Evolutionary conservation across 306 rosid genomes (phyloP).

Genomic region (Herpetospermum pedunculosum): DNA sequence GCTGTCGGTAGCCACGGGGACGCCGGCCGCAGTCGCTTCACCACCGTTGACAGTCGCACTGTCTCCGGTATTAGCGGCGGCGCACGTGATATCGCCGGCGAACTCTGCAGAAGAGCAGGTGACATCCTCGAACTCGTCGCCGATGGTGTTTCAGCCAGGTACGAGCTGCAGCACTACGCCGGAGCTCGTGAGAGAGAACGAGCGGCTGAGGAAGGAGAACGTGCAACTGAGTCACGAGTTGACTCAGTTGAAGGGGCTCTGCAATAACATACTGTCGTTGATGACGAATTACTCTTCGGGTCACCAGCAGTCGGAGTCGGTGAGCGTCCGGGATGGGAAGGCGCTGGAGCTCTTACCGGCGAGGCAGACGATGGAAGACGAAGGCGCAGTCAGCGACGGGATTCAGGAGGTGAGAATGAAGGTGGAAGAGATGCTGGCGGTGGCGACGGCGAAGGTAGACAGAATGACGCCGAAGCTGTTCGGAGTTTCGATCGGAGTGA

Average conservation of each 20-base stretch:
- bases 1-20: neutral
- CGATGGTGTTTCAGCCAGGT: slow-evolving; percentile 28
- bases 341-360: slow-evolving; percentile 34
- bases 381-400: neutral
- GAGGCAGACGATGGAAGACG: slow-evolving; percentile 14
- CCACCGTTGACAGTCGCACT: neutral
- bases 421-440: neutral
- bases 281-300: slow-evolving; percentile 67
- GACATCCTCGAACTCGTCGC: slow-evolving; percentile 74
- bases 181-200: slow-evolving; percentile 74
- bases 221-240: slow-evolving; percentile 62
- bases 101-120: slow-evolving; percentile 91
- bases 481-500: slow-evolving; percentile 73
- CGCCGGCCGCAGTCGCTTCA: neutral
- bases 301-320: slow-evolving; percentile 29
- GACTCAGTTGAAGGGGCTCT: slow-evolving; percentile 60
- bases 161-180: slow-evolving; percentile 58
- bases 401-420: neutral
- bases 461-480: slow-evolving; percentile 44
- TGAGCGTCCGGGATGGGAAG: slow-evolving; percentile 22
- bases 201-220: slow-evolving; percentile 73
- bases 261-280: slow-evolving; percentile 53
- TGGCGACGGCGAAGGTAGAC: neutral
- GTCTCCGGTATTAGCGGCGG: neutral
- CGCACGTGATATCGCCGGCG: slow-evolving; percentile 38